Evolutionary conservation across 2,329 filamentous ascomycete genomes (phyloP), one percentile per base, ranked within the genome.

Genomic region (Neopestalotiopsis clavispora): DNA sequence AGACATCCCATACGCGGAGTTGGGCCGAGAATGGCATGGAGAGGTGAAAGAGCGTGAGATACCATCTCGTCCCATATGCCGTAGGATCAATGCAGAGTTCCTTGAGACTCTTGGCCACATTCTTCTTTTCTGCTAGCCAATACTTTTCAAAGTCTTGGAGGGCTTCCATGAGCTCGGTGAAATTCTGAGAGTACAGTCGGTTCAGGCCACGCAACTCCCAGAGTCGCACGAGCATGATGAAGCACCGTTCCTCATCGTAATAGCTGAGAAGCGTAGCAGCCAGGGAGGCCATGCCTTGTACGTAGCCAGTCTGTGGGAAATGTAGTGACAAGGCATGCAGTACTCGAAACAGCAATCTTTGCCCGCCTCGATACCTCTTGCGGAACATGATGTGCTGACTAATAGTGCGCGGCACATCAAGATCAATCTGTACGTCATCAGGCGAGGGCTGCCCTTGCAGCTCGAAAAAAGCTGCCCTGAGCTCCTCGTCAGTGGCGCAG

Each of bases 341-440:
- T 2, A 98, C 94, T 65, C 96, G 90, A 81, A 99, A 99, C 2
- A 99, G 85, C 14, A 98, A 84, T 58, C 96, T 89, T 80, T 99
- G 95, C 1, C 95, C 96, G 70, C 96, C 96, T 30, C 94, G 90
- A 81, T 99, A 99, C 65, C 96, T 89, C 71, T 90, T 88, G 60
- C 96, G 90, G 78, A 99, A 99, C 95, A 99, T 98, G 79, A 99
- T 95, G 81, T 99, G 96, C 71, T 93, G 90, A 79, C 90, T 97
- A 79, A 99, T 97, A 4, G 96, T 98, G 67, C 96, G 89, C 0
- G 96, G 96, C 20, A 99, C 96, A 79, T 99, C 96, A 58, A 98
- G 89, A 79, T 99, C 96, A 75, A 99, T 99, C 81, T 99, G 96
- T 28, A 95, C 91, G 79, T 99, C 96, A 77, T 99, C 96, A 0